Evolutionary conservation across 1,139 yeast species (phyloP).

Genomic region (Suhomyces wounanorum): DNA sequence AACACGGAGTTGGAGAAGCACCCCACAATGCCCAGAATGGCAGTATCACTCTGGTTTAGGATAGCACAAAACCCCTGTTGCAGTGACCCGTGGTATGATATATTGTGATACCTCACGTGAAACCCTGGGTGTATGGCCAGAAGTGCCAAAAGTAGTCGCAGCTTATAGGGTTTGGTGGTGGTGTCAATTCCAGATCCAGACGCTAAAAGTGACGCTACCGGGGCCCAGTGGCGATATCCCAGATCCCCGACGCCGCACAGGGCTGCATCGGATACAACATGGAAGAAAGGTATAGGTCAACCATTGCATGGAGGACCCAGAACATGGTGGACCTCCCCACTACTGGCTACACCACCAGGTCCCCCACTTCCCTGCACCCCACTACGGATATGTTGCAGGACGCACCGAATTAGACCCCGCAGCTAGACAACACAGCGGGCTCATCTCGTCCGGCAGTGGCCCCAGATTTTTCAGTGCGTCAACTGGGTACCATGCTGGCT

Average conservation of each 20-base stretch:
- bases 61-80: background rate
- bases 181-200: no score
- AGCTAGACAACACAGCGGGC: background rate
- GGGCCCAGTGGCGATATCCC: no score
- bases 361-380: background rate
- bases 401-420: background rate
- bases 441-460: slow-evolving; percentile 1
- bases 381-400: background rate
- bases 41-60: background rate
- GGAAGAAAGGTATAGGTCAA: no score
- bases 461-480: background rate
- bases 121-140: no score
- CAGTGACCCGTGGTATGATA: background rate
- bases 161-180: no score
- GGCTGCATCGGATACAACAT: no score
- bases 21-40: background rate
- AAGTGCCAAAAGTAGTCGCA: no score
- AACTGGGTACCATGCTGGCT: background rate
- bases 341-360: background rate
- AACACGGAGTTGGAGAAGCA: background rate
- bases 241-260: no score
- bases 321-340: no score
- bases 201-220: no score
- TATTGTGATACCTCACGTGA: background rate
- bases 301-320: background rate